Evolutionary conservation across 2,329 filamentous ascomycete species (phyloP), one percentile per base, ranked within the genome.

Genomic region (Lasiodiplodia sp.): DNA sequence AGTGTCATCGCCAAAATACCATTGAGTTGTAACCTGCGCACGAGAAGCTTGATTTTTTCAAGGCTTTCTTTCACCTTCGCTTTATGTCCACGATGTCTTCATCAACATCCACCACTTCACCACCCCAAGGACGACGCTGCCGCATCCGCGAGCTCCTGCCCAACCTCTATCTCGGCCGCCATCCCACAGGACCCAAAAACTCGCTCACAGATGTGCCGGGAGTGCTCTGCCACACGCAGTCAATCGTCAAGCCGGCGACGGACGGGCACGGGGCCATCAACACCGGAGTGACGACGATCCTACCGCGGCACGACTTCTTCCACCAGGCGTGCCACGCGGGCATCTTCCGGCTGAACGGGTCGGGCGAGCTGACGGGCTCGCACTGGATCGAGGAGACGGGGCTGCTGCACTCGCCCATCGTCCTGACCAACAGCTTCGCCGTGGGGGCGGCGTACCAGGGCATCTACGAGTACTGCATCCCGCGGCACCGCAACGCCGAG

Each of bases 351-450:
- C 89, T 91, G 80, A 91, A 91, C 71, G 88, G 88, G 67, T 85
- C 84, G 56, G 88, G 89, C 52, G 87, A 90, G 76, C 81, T 90
- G 80, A 90, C 88, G 0, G 87, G 88, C 2, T 81, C 80, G 11
- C 86, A 89, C 72, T 88, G 86, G 84, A 85, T 90, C 69, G 82
- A 87, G 18, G 88, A 91, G 75, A 87, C 87, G 0, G 88, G 88
- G 0, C 79, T 88, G 4, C 76, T 89, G 3, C 83, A 85, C 66
- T 87, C 85, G 2, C 89, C 88, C 3, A 86, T 91, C 68, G 75
- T 89, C 66, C 80, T 91, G 66, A 91, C 88, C 2, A 88, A 86
- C 64, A 85, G 85, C 3, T 85, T 88, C 49, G 81, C 84, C 2
- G 83, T 90, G 0, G 88, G 88, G 1, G 84, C 85, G 10, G 86